Conservation (phyloP, 2,329 filamentous ascomycete genomes). For the Biscogniauxia marginata region DNA sequence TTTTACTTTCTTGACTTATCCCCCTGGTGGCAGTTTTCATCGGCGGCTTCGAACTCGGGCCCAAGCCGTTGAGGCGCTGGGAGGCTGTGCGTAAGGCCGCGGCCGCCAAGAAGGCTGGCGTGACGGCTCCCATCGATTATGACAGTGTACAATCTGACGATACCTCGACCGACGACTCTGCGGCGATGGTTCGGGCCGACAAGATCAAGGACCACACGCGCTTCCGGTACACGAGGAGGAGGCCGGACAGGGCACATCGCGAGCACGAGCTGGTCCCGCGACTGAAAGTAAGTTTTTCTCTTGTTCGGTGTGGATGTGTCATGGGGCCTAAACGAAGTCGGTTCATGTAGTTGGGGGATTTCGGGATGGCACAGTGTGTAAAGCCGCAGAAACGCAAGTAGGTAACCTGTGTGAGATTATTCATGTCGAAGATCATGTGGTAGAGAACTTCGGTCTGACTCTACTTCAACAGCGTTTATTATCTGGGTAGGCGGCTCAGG, state of each 20-base stretch:
- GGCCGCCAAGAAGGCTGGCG: not conserved
- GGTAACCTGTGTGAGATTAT: not conserved
- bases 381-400: slow-evolving; percentile 25
- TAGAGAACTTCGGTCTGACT: not conserved
- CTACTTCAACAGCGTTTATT: slow-evolving; percentile 18
- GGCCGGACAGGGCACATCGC: slow-evolving; percentile 1
- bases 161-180: too few relatives aligned
- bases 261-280: slow-evolving; percentile 18
- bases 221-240: not conserved
- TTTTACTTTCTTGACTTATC: slow-evolving; percentile 19
- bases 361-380: slow-evolving; percentile 12
- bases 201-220: not conserved
- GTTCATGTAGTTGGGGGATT: slow-evolving; percentile 26
- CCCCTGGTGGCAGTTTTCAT: slow-evolving; percentile 7
- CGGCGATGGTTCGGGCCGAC: too few relatives aligned
- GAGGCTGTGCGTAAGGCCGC: not conserved
- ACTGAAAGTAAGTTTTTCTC: slow-evolving; percentile 11
- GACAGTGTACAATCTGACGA: too few relatives aligned
- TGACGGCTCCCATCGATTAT: not conserved
- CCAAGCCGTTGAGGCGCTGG: not conserved
- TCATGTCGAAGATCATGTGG: not conserved
- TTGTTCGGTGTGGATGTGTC: not conserved
- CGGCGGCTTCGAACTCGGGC: not conserved
- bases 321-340: not conserved
- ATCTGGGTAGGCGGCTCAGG: not conserved